Percentiles rank a stretch among this genome's conserved stretches.
phyloP scores from a whole-genome alignment of 1,284 basidiomycete genomes.

The Apiotrichum akiyoshidainum region DNA sequence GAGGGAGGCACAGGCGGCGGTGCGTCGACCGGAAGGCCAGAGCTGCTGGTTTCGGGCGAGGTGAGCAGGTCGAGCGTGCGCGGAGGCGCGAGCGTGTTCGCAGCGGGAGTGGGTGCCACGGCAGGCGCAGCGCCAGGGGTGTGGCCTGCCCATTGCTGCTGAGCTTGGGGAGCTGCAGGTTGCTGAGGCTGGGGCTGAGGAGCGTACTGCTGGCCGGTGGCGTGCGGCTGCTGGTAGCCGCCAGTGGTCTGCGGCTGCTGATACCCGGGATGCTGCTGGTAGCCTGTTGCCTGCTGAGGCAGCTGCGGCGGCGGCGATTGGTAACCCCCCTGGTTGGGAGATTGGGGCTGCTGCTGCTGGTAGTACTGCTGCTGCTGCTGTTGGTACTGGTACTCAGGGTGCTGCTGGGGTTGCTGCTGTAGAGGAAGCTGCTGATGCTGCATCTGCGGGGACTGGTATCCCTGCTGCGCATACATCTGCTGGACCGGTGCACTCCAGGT shows the following conservation, averaged over 20 bases:
- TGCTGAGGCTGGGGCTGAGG: constrained; percentile 21
- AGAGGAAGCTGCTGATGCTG: too few relatives aligned
- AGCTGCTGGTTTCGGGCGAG: constrained; percentile 36
- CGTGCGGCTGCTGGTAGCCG: not conserved
- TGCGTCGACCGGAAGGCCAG: constrained; percentile 43
- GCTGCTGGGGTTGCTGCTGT: too few relatives aligned
- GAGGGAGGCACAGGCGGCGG: constrained; percentile 74
- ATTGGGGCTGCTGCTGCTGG: constrained; percentile 9
- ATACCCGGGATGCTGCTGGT: not conserved
- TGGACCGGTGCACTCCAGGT: not conserved
- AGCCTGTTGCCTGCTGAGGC: not conserved
- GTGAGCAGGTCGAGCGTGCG: constrained; percentile 28
- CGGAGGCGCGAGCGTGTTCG: constrained; percentile 1
- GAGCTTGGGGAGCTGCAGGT: not conserved
- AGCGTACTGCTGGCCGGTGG: constrained; percentile 18
- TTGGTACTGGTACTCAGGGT: too few relatives aligned
- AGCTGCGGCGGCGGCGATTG: not conserved
- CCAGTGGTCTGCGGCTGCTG: not conserved
- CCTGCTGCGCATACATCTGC: not conserved
- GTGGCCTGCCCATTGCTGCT: too few relatives aligned
- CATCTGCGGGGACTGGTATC: not conserved
- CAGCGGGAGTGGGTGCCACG: not conserved
- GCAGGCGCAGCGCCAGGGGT: too few relatives aligned
- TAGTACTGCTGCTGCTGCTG: constrained; percentile 7
- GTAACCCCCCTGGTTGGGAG: not conserved